These are phyloP conservation scores for Phycomyces blakesleeanus DNA, from an alignment of 192 early-diverging fungal species.

Conservation along the genomic window DNA sequence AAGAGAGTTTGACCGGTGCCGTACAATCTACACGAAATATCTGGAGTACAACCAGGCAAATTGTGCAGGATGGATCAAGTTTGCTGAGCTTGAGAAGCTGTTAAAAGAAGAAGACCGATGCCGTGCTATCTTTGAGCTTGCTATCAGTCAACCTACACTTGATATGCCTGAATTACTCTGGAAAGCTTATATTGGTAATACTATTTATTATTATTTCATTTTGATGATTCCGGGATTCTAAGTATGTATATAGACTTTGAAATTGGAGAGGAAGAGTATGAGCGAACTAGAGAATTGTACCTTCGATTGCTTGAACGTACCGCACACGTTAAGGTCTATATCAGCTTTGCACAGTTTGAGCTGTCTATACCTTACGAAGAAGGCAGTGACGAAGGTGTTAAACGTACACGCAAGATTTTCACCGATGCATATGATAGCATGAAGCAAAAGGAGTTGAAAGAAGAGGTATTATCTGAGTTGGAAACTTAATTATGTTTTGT, in stretches of 20 bases:
- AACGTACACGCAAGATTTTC: slow-evolving; percentile 71
- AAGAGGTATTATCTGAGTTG: slow-evolving; percentile 53
- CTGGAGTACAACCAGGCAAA: slow-evolving; percentile 84
- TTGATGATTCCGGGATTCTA: neutral
- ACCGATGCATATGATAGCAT: slow-evolving; percentile 67
- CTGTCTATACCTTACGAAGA: slow-evolving; percentile 58
- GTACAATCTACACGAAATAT: slow-evolving; percentile 87
- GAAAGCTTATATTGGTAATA: slow-evolving; percentile 87
- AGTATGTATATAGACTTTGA: slow-evolving; percentile 69
- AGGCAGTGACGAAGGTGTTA: slow-evolving; percentile 34
- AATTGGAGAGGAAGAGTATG: slow-evolving; percentile 76
- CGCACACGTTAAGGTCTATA: slow-evolving; percentile 96
- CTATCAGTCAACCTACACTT: slow-evolving; percentile 79
- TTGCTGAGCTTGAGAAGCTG: slow-evolving; percentile 82
- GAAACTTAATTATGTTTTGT: neutral
- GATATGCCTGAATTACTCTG: slow-evolving; percentile 99
- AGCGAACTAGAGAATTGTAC: slow-evolving; percentile 77
- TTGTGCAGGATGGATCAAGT: slow-evolving; percentile 95
- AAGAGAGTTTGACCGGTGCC: slow-evolving; percentile 91
- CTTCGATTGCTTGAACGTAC: slow-evolving; percentile 80
- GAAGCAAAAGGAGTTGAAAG: slow-evolving; percentile 69
- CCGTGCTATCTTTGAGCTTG: slow-evolving; percentile 88
- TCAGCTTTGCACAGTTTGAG: slow-evolving; percentile 93
- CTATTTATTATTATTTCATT: neutral
- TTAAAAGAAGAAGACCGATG: slow-evolving; percentile 83